Evolutionary conservation across 768 basidiomycete species (phyloP), one percentile per base, ranked within the genome.

Genomic region (Plicaturopsis crispa): DNA sequence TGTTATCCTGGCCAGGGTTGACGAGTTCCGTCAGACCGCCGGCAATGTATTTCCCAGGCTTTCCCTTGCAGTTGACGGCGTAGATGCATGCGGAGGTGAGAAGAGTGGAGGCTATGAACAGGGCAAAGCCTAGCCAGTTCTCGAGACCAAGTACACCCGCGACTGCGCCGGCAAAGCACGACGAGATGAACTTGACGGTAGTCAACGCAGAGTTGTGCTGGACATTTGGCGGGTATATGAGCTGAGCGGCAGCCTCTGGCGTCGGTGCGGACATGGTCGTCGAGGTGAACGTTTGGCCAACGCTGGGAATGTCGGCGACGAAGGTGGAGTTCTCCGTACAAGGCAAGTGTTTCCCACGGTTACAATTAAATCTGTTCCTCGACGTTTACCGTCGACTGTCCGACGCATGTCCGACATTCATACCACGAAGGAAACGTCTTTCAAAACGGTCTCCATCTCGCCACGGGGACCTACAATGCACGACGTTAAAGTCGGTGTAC

Each of bases 121-220:
- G 61, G 22, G 74, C 69, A 57, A 94, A 93, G 16, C 92, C 92
- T 33, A 68, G 64, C 67, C 75, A 77, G 59, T 92, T 93, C 52
- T 87, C 78, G 17, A 94, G 74, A 16, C 92, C 92, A 7, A 96
- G 78, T 42, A 92, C 80, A 20, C 92, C 92, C 1, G 91, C 87
- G 2, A 80, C 79, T 0, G 89, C 84, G 28, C 92, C 92, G 14
- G 88, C 76, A 52, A 91, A 87, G 60, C 84, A 88, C 6, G 88
- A 67, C 6, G 86, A 76, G 26, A 91, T 56, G 61, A 91, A 91
- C 51, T 89, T 89, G 53, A 84, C 70, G 35, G 71, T 80, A 41
- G 65, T 65, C 14, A 84, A 58, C 7, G 72, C 64, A 14, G 71
- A 65, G 54, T 87, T 85, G 53, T 70, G 73, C 36, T 70, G 57